Evolutionary conservation across 2,329 filamentous ascomycete species (phyloP).

Genomic region (Colletotrichum echinochloae): DNA sequence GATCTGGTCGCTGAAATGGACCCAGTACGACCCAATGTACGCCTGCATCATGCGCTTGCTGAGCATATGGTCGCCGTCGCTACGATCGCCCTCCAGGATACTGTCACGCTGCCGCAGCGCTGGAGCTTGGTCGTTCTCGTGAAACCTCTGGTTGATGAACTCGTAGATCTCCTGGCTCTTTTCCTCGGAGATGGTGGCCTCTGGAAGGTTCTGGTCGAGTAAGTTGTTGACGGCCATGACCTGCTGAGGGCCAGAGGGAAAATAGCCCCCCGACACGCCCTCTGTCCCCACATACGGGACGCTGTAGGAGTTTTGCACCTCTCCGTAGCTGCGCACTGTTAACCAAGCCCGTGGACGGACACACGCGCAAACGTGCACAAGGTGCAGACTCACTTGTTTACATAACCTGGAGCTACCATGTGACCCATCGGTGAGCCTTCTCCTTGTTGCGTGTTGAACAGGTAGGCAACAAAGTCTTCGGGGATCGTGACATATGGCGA

Average conservation of each 20-base stretch:
- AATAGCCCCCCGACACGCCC: conserved; percentile 64
- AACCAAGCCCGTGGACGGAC: conserved; percentile 40
- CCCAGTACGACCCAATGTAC: conserved; percentile 94
- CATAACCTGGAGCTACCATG: conserved; percentile 59
- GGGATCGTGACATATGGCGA: conserved; percentile 87
- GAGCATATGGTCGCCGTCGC: conserved; percentile 73
- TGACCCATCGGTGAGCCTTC: conserved; percentile 66
- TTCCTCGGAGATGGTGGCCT: conserved; percentile 85
- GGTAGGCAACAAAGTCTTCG: conserved; percentile 87
- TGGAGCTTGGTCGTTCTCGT: conserved; percentile 81
- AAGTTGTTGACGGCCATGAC: conserved; percentile 92
- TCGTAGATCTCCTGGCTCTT: conserved; percentile 88
- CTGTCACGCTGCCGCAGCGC: conserved; percentile 80
- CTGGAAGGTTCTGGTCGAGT: conserved; percentile 82
- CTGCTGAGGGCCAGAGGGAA: conserved; percentile 74
- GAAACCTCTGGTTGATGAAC: conserved; percentile 83
- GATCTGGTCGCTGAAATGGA: conserved; percentile 92
- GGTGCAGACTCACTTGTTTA: conserved; percentile 37
- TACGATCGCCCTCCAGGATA: conserved; percentile 82
- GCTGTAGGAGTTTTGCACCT: conserved; percentile 62
- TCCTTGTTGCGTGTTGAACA: conserved; percentile 78
- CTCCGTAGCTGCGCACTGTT: conserved; percentile 61
- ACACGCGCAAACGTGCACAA: not conserved
- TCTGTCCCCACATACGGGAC: conserved; percentile 63
- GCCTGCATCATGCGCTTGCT: conserved; percentile 96